These are phyloP conservation scores for Nepenthes gracilis DNA, from an alignment of 148 eudicot genomes.

Conservation along the genomic window DNA sequence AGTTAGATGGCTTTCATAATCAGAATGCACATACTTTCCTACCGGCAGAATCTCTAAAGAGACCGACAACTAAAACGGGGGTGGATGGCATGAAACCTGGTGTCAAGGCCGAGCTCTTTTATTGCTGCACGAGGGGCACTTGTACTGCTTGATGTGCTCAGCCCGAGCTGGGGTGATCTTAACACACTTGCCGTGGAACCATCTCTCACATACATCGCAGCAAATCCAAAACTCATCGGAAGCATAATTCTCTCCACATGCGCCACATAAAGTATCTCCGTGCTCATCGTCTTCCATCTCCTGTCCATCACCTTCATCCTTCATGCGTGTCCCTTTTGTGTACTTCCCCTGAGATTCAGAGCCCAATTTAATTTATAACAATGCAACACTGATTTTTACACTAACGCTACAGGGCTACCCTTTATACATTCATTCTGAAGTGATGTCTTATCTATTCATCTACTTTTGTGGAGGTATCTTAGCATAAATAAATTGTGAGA, in stretches of 20 bases:
- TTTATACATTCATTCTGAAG: too few species aligned
- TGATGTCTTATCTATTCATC: too few species aligned
- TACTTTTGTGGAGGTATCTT: too few species aligned
- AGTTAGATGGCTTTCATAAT: too few species aligned
- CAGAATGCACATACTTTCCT: too few species aligned
- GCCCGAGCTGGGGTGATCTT: conserved; percentile 13
- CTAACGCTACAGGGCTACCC: too few species aligned
- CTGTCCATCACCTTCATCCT: conserved; percentile 7
- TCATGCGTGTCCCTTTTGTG: conserved; percentile 1
- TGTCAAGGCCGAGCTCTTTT: conserved; percentile 12
- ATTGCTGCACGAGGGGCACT: conserved; percentile 13
- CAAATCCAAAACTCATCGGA: conserved; percentile 14
- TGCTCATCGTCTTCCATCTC: conserved; percentile 9
- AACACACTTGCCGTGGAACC: conserved; percentile 20
- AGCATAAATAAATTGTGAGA: too few species aligned
- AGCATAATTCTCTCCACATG: conserved; percentile 13
- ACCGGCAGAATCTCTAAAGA: too few species aligned
- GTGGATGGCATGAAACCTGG: too few species aligned
- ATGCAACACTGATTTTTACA: too few species aligned
- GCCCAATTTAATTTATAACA: too few species aligned
- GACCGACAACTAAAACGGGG: too few species aligned
- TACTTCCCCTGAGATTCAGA: conserved; percentile 6
- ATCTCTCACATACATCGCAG: conserved; percentile 12
- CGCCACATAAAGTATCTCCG: conserved; percentile 11
- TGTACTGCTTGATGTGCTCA: conserved; percentile 15